Conservation (phyloP, 2,329 filamentous ascomycete genomes). For the Verticillium tricorpus region DNA sequence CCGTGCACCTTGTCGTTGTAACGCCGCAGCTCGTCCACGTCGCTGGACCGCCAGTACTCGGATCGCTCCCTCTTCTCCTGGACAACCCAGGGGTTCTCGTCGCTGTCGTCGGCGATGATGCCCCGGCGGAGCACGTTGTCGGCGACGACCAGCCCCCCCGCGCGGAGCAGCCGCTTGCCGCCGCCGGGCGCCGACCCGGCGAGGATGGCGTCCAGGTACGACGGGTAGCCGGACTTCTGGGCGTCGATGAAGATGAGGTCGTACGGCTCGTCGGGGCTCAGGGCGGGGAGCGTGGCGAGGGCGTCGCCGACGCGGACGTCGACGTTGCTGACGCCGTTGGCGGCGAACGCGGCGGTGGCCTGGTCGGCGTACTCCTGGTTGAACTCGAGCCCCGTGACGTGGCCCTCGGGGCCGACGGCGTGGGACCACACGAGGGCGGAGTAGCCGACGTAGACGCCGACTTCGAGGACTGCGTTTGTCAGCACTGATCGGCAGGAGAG, state of each 20-base stretch:
- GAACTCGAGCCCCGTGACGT: conserved; percentile 42
- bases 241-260: conserved; percentile 52
- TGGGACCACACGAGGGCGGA: conserved; percentile 44
- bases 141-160: conserved; percentile 46
- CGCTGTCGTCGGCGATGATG: conserved; percentile 35
- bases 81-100: conserved; percentile 9
- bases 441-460: conserved; percentile 45
- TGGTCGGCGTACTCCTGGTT: conserved; percentile 35
- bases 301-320: conserved; percentile 44
- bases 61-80: conserved; percentile 10
- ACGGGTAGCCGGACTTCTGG: conserved; percentile 46
- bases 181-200: conserved; percentile 33
- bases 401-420: conserved; percentile 36
- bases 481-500: neutral
- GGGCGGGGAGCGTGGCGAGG: conserved; percentile 33
- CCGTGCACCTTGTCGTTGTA: conserved; percentile 15
- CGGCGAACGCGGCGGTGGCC: conserved; percentile 32
- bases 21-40: conserved; percentile 12
- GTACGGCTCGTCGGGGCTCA: conserved; percentile 36
- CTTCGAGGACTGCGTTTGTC: conserved; percentile 35
- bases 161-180: conserved; percentile 36
- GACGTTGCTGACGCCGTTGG: conserved; percentile 36
- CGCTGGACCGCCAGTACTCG: conserved; percentile 13
- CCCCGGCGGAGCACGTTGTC: conserved; percentile 49
- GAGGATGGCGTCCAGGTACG: conserved; percentile 42